Conservation (phyloP, 495 filamentous ascomycete species). For the Hypoxylon subgilvum region DNA sequence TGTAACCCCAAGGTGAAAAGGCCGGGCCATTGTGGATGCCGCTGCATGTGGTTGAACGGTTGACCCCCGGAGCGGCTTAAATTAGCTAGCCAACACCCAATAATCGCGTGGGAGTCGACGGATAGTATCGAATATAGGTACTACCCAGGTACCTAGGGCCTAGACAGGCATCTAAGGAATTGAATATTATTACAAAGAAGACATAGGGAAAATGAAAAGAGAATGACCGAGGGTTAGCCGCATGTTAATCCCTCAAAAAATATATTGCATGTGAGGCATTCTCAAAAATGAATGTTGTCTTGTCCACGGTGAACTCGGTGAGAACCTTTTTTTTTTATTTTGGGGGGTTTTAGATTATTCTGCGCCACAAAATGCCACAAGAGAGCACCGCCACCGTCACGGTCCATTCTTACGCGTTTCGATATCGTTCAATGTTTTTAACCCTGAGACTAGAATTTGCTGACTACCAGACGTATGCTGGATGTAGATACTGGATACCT, state of each 20-base stretch:
- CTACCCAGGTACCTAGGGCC: too few relatives aligned
- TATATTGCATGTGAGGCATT: slow-evolving; percentile 12
- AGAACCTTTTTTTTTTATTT: neutral
- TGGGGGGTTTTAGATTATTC: slow-evolving; percentile 3
- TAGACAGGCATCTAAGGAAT: too few relatives aligned
- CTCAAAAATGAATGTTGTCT: neutral
- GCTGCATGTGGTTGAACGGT: slow-evolving; percentile 10
- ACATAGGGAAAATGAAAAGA: slow-evolving; percentile 16
- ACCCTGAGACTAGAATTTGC: too few relatives aligned
- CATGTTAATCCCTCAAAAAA: slow-evolving; percentile 44
- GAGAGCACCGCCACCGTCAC: slow-evolving; percentile 22
- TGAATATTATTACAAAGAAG: slow-evolving; percentile 18
- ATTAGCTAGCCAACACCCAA: slow-evolving; percentile 1
- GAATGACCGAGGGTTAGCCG: slow-evolving; percentile 22
- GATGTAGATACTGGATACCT: too few relatives aligned
- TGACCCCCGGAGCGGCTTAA: slow-evolving; percentile 6
- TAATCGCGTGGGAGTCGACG: slow-evolving; percentile 5
- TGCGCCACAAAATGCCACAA: slow-evolving; percentile 29
- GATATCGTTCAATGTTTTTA: too few relatives aligned
- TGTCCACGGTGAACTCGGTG: slow-evolving; percentile 13
- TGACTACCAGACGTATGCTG: too few relatives aligned
- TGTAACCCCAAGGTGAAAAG: slow-evolving; percentile 35
- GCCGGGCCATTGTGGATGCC: slow-evolving; percentile 32
- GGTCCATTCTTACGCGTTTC: too few relatives aligned
- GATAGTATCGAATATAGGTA: slow-evolving; percentile 9